Evolutionary conservation across 2,329 filamentous ascomycete species (phyloP).

Genomic region (Fusarium robinianum): DNA sequence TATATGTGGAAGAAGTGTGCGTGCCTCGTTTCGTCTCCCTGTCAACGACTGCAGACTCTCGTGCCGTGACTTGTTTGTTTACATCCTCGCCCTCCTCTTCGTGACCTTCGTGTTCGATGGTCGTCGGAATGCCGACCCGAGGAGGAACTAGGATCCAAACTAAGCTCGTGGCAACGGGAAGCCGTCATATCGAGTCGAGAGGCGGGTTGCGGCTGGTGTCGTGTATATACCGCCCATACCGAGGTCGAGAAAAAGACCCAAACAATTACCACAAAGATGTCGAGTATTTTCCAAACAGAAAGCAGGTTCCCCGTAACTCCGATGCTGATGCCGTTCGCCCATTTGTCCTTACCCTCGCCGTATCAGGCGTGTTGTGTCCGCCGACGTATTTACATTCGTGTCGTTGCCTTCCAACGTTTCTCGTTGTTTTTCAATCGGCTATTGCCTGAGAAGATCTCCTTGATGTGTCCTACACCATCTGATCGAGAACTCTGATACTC

Average conservation of each 20-base stretch:
- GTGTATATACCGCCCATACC: slow-evolving; percentile 23
- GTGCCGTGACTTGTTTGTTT: slow-evolving; percentile 17
- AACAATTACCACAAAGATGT: slow-evolving; percentile 32
- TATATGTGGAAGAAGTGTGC: slow-evolving; percentile 33
- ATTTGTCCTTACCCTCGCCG: slow-evolving; percentile 28
- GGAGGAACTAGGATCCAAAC: no score
- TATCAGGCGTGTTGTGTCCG: slow-evolving; percentile 17
- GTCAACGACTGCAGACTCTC: slow-evolving; percentile 2
- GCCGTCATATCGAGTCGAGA: no score
- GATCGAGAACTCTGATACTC: slow-evolving; percentile 80
- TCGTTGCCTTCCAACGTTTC: slow-evolving; percentile 10
- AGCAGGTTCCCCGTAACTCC: slow-evolving; percentile 39
- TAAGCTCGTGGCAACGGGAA: no score
- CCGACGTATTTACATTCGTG: slow-evolving; percentile 33
- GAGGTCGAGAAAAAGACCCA: slow-evolving; percentile 27
- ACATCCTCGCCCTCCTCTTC: slow-evolving; percentile 7
- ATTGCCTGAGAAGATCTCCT: slow-evolving; percentile 22
- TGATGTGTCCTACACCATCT: slow-evolving; percentile 49
- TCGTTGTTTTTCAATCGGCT: slow-evolving; percentile 19
- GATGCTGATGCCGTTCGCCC: slow-evolving; percentile 40
- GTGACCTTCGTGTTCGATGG: no score
- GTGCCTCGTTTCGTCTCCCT: slow-evolving; percentile 25
- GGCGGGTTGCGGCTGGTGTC: slow-evolving; percentile 13
- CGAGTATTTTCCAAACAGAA: slow-evolving; percentile 30
- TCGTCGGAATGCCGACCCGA: no score